A percentile compares a stretch with the other conserved stretches of the same genome.
Evolutionary conservation across 192 early-diverging fungal species (phyloP).

Genomic region (Endogone sp.): DNA sequence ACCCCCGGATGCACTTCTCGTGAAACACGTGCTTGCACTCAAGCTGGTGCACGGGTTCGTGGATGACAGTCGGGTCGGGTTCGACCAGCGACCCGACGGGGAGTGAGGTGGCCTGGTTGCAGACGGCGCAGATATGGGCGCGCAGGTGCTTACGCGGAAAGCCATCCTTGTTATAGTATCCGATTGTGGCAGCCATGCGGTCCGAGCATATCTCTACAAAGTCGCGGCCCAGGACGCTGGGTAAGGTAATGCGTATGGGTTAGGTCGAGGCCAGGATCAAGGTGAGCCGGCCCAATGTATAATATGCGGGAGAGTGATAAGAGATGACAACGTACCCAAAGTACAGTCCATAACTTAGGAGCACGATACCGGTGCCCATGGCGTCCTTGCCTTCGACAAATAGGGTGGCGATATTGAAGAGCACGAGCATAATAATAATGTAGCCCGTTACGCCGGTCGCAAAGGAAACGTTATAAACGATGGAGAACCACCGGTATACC

Average conservation of each 20-base stretch:
- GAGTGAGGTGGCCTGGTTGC: constrained; percentile 44
- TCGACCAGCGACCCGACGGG: constrained; percentile 30
- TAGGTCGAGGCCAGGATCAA: neutral
- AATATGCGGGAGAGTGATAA: neutral
- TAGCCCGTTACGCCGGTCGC: constrained; percentile 53
- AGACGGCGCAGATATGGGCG: constrained; percentile 52
- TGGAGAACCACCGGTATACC: constrained; percentile 58
- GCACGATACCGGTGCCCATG: constrained; percentile 37
- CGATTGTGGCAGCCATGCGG: constrained; percentile 57
- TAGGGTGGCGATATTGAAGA: constrained; percentile 45
- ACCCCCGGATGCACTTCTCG: constrained; percentile 61
- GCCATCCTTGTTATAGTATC: constrained; percentile 59
- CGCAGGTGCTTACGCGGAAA: constrained; percentile 52
- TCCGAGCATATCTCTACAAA: constrained; percentile 62
- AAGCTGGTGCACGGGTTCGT: constrained; percentile 30
- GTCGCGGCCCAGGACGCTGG: constrained; percentile 52
- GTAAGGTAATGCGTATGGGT: too few relatives aligned
- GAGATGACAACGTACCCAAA: constrained; percentile 45
- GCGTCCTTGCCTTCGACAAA: constrained; percentile 35
- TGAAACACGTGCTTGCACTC: constrained; percentile 57
- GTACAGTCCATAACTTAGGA: constrained; percentile 54
- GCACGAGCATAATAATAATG: constrained; percentile 42
- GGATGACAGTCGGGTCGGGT: constrained; percentile 12
- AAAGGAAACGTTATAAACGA: constrained; percentile 56
- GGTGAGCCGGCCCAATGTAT: neutral